phyloP scores from a whole-genome alignment of 306 rosid genomes.

The Cucurbita argyrosperma region DNA sequence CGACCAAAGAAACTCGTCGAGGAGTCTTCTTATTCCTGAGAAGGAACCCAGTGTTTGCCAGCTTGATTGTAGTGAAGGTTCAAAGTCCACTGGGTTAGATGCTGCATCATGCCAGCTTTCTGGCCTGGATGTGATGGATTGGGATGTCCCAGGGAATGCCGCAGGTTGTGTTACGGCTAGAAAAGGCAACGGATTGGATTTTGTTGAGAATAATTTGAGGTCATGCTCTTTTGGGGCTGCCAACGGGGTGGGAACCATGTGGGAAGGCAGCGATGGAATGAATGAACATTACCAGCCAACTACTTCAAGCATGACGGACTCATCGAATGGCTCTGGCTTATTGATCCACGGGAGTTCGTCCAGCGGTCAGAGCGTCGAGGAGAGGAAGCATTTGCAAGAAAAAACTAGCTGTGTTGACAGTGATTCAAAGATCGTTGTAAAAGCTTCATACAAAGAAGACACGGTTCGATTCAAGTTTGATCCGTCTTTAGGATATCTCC shows the following conservation, averaged over 20 bases:
- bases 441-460: slow-evolving; percentile 64
- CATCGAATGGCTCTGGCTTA: slow-evolving; percentile 39
- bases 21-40: neutral
- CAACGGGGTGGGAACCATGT: slow-evolving; percentile 20
- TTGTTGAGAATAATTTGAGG: slow-evolving; percentile 10
- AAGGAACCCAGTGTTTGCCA: slow-evolving; percentile 17
- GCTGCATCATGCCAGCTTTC: slow-evolving; percentile 17
- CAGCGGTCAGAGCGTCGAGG: slow-evolving; percentile 43
- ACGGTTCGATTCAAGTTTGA: slow-evolving; percentile 66
- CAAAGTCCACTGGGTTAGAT: slow-evolving; percentile 22
- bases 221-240: slow-evolving; percentile 29
- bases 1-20: slow-evolving; percentile 12
- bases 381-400: slow-evolving; percentile 23
- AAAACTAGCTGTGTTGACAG: slow-evolving; percentile 24
- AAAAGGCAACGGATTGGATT: slow-evolving; percentile 10
- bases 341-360: slow-evolving; percentile 40
- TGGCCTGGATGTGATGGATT: slow-evolving; percentile 12
- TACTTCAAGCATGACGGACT: slow-evolving; percentile 48
- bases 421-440: slow-evolving; percentile 37
- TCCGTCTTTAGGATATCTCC: slow-evolving; percentile 34
- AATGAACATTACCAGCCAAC: slow-evolving; percentile 31
- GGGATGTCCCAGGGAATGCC: slow-evolving; percentile 16
- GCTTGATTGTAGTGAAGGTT: slow-evolving; percentile 23
- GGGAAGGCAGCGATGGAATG: slow-evolving; percentile 23
- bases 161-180: slow-evolving; percentile 15